Percentiles rank a stretch among this genome's conserved stretches.
Conservation (phyloP, 192 early-diverging fungal genomes). For the Paraglomus brasilianum region DNA sequence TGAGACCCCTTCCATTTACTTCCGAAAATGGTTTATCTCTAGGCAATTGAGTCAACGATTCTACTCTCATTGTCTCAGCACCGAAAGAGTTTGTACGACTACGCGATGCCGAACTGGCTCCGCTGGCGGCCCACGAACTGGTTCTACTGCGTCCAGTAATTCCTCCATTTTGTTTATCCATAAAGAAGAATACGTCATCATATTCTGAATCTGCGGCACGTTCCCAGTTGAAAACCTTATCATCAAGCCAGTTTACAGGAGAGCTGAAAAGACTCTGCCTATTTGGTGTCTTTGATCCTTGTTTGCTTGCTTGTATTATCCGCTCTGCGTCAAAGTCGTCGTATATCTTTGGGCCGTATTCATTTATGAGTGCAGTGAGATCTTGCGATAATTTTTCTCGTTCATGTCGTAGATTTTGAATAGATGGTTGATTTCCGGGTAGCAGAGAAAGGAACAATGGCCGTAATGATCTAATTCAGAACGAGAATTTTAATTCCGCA, state of each 20-base stretch:
- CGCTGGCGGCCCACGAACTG: constrained; percentile 39
- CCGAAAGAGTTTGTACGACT: constrained; percentile 50
- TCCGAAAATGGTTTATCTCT: constrained; percentile 42
- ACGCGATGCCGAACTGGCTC: constrained; percentile 39
- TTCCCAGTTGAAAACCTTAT: constrained; percentile 60
- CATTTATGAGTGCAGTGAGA: constrained; percentile 80
- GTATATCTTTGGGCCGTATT: constrained; percentile 79
- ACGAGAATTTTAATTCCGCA: not conserved
- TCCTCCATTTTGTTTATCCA: constrained; percentile 46
- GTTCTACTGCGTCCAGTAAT: constrained; percentile 45
- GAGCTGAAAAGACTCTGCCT: constrained; percentile 39
- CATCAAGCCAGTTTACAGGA: constrained; percentile 52
- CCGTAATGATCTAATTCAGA: constrained; percentile 62
- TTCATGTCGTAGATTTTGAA: constrained; percentile 63
- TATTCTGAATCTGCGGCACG: constrained; percentile 49
- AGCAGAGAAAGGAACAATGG: constrained; percentile 79
- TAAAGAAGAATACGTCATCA: constrained; percentile 53
- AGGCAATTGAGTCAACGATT: constrained; percentile 48
- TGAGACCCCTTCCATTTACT: constrained; percentile 22
- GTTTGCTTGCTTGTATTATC: constrained; percentile 36
- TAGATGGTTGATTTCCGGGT: constrained; percentile 50
- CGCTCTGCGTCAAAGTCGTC: constrained; percentile 65
- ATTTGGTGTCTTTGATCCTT: constrained; percentile 31
- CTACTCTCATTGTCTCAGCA: constrained; percentile 48
- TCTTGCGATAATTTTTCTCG: constrained; percentile 73